Evolutionary conservation across 1,284 basidiomycete genomes (phyloP), one percentile per base, ranked within the genome.

Genomic region (Marasmius fiardii): DNA sequence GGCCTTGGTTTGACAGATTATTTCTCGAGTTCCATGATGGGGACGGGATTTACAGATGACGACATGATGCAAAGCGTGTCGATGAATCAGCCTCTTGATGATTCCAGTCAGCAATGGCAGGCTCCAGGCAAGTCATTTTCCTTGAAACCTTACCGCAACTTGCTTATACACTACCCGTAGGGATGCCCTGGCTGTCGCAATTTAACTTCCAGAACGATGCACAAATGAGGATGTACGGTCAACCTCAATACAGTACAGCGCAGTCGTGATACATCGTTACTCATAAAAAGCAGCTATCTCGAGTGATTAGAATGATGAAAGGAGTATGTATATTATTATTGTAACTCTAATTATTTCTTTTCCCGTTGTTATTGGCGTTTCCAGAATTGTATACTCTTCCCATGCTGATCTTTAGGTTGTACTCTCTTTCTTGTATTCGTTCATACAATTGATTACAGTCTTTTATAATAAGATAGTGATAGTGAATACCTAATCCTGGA

Each of bases 181-280:
- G 57, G 39, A 53, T 50, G 20, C 55, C 14, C 31, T 58, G 57
- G 57, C 51, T 58, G 26, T 21, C 54, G 12, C 53, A 58, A 24
- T 58, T 31, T n/a, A 49, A 49, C 26, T 49, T 58, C 41, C 57
- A 58, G 44, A 55, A 58, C 20, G 57, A 58, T 31, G 53, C 54
- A 10, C 53, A 58, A 34, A 58, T 54, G 53, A n/a, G n/a, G n/a
- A 47, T 54, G 35, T 52, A 53, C 31, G 44, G 7, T 6, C 26
- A 49, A 31, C 8, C 45, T 28, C 43, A 49, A 20, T 47, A 49
- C 26, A 49, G 33, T 16, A n/a, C 16, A 20, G 47, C 26, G 28
- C 47, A 49, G 26, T 49, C 47, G 28, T 49, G 28, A 26, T 24
- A 24, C n/a, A 12, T 44, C 43, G 43, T 11, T 11, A 44, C 23